Conservation (phyloP, 495 filamentous ascomycete genomes). For the Thozetella sp. region DNA sequence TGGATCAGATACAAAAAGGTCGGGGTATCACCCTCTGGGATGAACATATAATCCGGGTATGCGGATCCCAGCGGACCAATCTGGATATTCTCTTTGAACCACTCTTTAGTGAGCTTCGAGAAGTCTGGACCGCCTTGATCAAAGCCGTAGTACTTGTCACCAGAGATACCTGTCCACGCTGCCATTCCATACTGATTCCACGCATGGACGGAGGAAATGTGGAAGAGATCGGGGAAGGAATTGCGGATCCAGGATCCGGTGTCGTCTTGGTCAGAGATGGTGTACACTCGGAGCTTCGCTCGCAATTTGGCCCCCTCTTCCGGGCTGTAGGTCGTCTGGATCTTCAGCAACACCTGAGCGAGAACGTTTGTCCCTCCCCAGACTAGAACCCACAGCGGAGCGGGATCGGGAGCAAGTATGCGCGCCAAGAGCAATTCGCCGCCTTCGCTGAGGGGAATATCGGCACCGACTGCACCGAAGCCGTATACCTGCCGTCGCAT, state of each 20-base stretch:
- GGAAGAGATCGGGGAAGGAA: constrained; percentile 45
- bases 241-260: constrained; percentile 48
- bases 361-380: constrained; percentile 54
- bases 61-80: constrained; percentile 37
- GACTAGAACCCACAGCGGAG: constrained; percentile 43
- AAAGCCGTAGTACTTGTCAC: constrained; percentile 43
- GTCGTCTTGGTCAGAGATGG: constrained; percentile 53
- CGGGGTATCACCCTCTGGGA: constrained; percentile 49
- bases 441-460: constrained; percentile 33
- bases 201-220: constrained; percentile 45
- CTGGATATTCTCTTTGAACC: constrained; percentile 48
- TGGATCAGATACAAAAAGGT: constrained; percentile 49
- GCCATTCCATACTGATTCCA: constrained; percentile 51
- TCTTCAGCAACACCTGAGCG: constrained; percentile 37
- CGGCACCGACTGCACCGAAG: constrained; percentile 28
- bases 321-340: constrained; percentile 24
- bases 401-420: constrained; percentile 20
- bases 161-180: constrained; percentile 48
- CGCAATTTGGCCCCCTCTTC: constrained; percentile 29
- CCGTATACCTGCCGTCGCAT: constrained; percentile 25
- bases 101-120: constrained; percentile 36
- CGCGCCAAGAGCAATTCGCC: constrained; percentile 38
- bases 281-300: constrained; percentile 44
- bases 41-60: constrained; percentile 44
- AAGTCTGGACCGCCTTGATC: constrained; percentile 47